These are phyloP conservation scores for Picea abies DNA, from an alignment of 83 land plant genomes.

Conservation along the genomic window DNA sequence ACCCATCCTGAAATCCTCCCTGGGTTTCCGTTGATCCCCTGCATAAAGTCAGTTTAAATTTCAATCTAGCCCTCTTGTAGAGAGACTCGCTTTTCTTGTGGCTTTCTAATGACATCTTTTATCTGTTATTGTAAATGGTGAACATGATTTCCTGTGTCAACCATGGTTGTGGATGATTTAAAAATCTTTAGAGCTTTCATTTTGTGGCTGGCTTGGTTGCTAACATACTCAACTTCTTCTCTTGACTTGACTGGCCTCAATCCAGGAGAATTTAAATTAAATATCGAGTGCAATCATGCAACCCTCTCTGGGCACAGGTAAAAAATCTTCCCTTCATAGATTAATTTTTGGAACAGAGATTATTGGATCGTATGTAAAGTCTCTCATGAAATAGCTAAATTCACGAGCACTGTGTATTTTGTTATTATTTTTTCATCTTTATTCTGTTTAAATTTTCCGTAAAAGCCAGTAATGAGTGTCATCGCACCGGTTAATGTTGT, in stretches of 20 bases:
- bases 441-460: no score
- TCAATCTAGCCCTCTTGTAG: no score
- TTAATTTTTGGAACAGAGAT: not conserved
- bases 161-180: not conserved
- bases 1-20: no score
- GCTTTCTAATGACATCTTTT: not conserved
- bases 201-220: not conserved
- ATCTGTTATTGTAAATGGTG: not conserved
- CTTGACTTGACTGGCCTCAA: not conserved
- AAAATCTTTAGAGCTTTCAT: not conserved
- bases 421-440: not conserved
- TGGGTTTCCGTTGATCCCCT: no score
- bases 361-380: not conserved
- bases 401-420: not conserved
- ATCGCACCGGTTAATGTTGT: no score
- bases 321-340: not conserved
- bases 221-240: not conserved
- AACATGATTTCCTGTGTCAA: not conserved
- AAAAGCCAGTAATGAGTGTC: no score
- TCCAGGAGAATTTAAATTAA: conserved; percentile 86
- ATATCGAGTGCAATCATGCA: conserved; percentile 99
- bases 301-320: conserved; percentile 97
- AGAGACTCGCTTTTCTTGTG: not conserved
- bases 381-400: not conserved
- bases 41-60: no score